Conservation (phyloP, 192 early-diverging fungal species). For the Lunasporangiospora selenospora region DNA sequence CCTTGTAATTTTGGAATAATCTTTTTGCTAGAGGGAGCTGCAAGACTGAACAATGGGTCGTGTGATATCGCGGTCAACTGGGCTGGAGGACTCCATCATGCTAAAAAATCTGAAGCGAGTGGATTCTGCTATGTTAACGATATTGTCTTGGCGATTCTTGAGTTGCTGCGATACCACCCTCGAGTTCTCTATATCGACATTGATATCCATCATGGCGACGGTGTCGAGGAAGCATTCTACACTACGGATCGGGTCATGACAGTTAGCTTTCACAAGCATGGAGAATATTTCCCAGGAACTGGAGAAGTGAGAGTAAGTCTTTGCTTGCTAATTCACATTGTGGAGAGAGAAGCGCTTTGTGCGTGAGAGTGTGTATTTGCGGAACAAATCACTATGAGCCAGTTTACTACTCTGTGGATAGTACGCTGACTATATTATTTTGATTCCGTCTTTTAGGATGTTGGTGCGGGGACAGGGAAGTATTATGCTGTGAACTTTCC, state of each 20-base stretch:
- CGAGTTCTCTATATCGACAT: slow-evolving; percentile 98
- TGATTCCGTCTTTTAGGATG: slow-evolving; percentile 72
- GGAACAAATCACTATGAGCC: not conserved
- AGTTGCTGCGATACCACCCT: slow-evolving; percentile 85
- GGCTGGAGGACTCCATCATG: slow-evolving; percentile 96
- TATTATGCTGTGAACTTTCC: slow-evolving; percentile 97
- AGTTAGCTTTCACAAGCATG: slow-evolving; percentile 98
- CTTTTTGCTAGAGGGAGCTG: slow-evolving; percentile 86
- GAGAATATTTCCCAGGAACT: slow-evolving; percentile 98
- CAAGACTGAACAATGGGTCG: slow-evolving; percentile 80
- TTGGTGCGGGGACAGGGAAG: slow-evolving; percentile 89
- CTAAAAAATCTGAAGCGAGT: slow-evolving; percentile 94
- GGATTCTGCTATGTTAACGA: slow-evolving; percentile 99
- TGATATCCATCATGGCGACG: slow-evolving; percentile 99
- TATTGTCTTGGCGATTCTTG: slow-evolving; percentile 93
- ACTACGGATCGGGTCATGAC: slow-evolving; percentile 99
- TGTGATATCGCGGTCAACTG: slow-evolving; percentile 96
- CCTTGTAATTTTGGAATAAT: too few relatives aligned
- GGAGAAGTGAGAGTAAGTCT: slow-evolving; percentile 84
- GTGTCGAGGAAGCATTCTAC: slow-evolving; percentile 99
- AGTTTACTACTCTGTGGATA: not conserved
- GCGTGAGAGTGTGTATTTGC: not conserved
- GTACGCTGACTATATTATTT: not conserved
- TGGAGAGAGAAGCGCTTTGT: too few relatives aligned
- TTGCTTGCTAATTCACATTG: too few relatives aligned